Base-by-base conservation (phyloP, 2,329 filamentous ascomycete genomes). In the Talaromyces islandicus region DNA sequence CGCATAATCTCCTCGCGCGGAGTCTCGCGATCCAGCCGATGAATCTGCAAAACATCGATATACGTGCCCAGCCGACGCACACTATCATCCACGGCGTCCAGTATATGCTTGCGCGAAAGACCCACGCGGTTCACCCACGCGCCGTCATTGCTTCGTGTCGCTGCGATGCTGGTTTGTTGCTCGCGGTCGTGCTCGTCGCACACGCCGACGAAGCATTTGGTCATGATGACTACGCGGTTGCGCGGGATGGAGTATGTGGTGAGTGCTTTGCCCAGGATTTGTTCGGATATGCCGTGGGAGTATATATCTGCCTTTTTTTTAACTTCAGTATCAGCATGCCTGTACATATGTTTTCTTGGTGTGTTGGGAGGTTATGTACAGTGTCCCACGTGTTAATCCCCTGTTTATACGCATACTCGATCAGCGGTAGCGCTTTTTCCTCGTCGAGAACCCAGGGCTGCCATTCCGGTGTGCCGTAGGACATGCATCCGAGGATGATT, bases 161-260 rank as follows among this genome's bases (percentile, higher is more conserved):
- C 27, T n/a, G 51, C 27, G 41, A 53, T 21, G 10, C 21, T 52
- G 24, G 50, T 50, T 50, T 58, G 43, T 7, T 57, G 46, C 5
- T 19, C 21, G 17, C 6, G 29, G 25, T 46, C 56, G 56, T 43
- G 14, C 50, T 53, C 43, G 24, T 50, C 43, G 19, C 24, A n/a
- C 5, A 50, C 43, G 9, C 43, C 56, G 10, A 24, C 48, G 24
- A 43, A 86, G 71, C 82, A 85, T 75, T 90, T 90, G 27, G 82
- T 85, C 64, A 90, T 73, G 67, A 90, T 84, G 25, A 89, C 82
- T 54, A 90, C 76, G 63, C 85, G 85, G 62, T 81, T 75, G 35
- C 88, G 83, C 0, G 87, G 87, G 66, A 90, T 88, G 48, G 80
- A 75, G 77, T 85, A 89, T 61, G 85, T 77, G 68, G 83, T 84